Base-by-base conservation (phyloP, 2,329 filamentous ascomycete genomes). In the Venturia asperata region DNA sequence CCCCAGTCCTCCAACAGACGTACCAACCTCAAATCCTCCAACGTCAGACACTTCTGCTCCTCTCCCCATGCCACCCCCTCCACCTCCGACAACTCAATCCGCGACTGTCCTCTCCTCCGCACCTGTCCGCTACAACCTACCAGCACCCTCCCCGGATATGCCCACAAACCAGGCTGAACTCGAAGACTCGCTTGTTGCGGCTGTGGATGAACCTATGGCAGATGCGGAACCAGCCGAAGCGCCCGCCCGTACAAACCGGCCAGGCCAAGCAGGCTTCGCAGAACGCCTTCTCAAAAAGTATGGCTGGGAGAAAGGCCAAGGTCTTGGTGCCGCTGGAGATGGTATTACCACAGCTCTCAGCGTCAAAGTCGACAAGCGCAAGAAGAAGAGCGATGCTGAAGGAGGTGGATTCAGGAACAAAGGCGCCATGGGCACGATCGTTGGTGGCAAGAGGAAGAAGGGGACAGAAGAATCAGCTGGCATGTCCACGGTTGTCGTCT, bases 221-320 rank as follows among this genome's bases (percentile, higher is more conserved):
- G 39, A 39, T 30, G 69, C 71, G 37, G 61, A 66, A 65, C 21
- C 24, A 39, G 69, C 71, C 42, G 76, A 77, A 66, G 74, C 77
- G 47, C 71, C 75, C 24, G 76, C 80, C 41, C 84, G 85, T 45
- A 87, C 87, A 52, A 84, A 80, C 65, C 85, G 87, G 2, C 91
- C 92, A 0, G 91, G 91, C 19, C 90, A 96, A 75, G 84, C 87
- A 68, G 90, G 88, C 63, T 96, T 96, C 75, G 94, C 91, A 0
- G 85, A 92, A 69, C 88, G 92, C 42, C 84, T 97, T 65, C 91
- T 99, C 86, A 84, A 86, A 67, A 97, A 97, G 74, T 94, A 96
- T 77, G 94, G 94, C 65, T 97, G 92, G 90, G 88, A 87, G 43
- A 88, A 92, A 72, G 94, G 94, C 30, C 84, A 88, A 68, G 94